Conservation (phyloP, 768 basidiomycete genomes). For the Suillus subluteus region DNA sequence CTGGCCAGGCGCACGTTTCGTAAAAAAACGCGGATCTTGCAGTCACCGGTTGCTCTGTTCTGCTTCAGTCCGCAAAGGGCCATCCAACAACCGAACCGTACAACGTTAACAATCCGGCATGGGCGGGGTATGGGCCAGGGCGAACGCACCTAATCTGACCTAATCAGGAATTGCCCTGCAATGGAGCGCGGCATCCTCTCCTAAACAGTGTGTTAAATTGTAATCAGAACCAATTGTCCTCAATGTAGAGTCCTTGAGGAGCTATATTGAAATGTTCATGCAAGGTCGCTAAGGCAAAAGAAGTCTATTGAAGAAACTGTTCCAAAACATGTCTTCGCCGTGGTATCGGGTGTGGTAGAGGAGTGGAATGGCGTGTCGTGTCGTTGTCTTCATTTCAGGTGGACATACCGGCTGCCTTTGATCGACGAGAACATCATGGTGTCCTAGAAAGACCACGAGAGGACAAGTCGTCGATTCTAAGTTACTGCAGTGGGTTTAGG, state of each 20-base stretch:
- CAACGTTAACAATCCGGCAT: not conserved
- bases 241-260: not conserved
- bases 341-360: no score
- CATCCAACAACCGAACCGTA: slow-evolving; percentile 3
- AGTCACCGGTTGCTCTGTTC: not conserved
- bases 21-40: slow-evolving; percentile 6
- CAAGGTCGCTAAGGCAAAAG: slow-evolving; percentile 5
- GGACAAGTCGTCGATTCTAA: not conserved
- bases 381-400: not conserved
- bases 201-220: not conserved
- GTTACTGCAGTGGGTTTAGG: not conserved
- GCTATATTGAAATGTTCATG: not conserved
- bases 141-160: slow-evolving; percentile 7
- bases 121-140: not conserved
- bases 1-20: slow-evolving; percentile 2
- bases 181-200: not conserved
- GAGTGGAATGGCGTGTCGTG: not conserved
- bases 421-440: not conserved
- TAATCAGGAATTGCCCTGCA: slow-evolving; percentile 5
- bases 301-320: not conserved
- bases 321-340: not conserved
- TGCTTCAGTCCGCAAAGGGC: not conserved
- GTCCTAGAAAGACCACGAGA: not conserved
- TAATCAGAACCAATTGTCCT: not conserved
- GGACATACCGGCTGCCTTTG: not conserved